Conservation (phyloP, 179 eudicot species). For the Spergularia azorica region DNA sequence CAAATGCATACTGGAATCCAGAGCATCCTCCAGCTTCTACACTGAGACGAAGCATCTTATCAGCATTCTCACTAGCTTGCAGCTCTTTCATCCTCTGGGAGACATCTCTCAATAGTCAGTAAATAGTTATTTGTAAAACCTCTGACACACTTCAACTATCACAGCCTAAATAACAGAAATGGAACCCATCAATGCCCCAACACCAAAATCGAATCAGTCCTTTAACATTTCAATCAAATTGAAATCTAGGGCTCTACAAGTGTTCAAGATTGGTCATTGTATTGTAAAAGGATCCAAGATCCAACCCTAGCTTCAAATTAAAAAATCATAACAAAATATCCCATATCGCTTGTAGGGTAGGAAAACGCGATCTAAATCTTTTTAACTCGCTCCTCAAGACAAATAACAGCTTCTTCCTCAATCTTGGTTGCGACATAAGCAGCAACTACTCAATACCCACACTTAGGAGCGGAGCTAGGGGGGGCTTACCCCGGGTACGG, state of each 20-base stretch:
- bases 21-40: constrained; percentile 99
- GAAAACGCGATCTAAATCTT: background rate
- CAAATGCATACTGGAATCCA: constrained; percentile 88
- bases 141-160: background rate
- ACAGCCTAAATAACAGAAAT: background rate
- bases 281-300: background rate
- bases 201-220: background rate
- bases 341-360: background rate
- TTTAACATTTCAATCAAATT: background rate
- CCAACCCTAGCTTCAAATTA: background rate
- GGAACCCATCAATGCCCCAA: background rate
- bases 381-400: background rate
- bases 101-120: constrained; percentile 24
- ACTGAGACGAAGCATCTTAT: constrained; percentile 78
- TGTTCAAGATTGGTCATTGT: background rate
- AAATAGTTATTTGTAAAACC: constrained; percentile 5
- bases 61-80: constrained; percentile 62
- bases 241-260: background rate
- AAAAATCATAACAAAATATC: background rate
- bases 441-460: no score
- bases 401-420: background rate
- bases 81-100: constrained; percentile 85
- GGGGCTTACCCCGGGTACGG: no score
- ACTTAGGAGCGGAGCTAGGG: no score
- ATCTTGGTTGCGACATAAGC: background rate